Conservation (phyloP, 2,329 filamentous ascomycete genomes). For the Hyphodiscus sp. region DNA sequence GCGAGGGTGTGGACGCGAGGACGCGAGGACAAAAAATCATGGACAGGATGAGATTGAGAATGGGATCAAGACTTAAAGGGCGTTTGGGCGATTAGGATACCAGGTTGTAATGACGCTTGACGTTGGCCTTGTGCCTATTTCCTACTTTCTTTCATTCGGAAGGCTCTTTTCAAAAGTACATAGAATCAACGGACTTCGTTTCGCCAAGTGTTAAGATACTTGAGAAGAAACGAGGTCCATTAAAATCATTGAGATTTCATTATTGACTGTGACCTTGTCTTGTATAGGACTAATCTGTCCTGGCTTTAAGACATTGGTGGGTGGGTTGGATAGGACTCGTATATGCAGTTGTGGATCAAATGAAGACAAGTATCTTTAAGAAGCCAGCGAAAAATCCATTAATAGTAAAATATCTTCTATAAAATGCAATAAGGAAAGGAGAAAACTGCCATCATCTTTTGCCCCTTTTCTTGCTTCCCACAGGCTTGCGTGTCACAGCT, state of each 20-base stretch:
- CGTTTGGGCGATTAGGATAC: constrained; percentile 8
- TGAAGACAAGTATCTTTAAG: background rate
- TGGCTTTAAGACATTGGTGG: no score
- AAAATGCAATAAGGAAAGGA: constrained; percentile 2
- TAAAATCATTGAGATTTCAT: background rate
- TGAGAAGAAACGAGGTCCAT: background rate
- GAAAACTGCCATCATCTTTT: constrained; percentile 12
- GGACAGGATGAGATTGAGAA: background rate
- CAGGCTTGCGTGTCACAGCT: constrained; percentile 16
- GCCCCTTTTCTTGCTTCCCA: constrained; percentile 20
- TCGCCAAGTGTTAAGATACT: background rate
- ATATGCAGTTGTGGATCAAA: no score
- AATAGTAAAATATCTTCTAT: constrained; percentile 12
- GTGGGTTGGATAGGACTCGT: no score
- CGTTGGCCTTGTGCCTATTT: background rate
- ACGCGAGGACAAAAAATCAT: background rate
- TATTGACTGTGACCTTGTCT: background rate
- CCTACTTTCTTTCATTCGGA: background rate
- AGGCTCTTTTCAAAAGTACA: background rate
- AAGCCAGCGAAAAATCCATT: constrained; percentile 7
- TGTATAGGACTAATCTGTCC: no score
- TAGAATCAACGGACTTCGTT: background rate
- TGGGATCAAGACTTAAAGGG: background rate
- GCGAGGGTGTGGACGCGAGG: no score
- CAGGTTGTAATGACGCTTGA: background rate